Conservation (phyloP, 2,329 filamentous ascomycete genomes). For the Bipolaris sorokiniana region DNA sequence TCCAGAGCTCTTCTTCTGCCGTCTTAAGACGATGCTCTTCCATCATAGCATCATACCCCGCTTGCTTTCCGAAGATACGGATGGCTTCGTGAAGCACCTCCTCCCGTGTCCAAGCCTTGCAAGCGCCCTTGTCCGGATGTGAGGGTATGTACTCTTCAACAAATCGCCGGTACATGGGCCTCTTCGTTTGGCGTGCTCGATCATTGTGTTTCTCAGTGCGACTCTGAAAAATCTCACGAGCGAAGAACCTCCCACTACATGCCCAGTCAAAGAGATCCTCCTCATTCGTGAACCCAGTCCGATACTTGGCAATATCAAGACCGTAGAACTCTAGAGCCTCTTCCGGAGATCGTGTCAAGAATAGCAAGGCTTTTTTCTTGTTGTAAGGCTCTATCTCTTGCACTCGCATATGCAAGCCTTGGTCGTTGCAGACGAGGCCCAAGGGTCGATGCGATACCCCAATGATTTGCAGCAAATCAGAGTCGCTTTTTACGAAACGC, state of each 20-base stretch:
- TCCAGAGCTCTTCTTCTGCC: slow-evolving; percentile 51
- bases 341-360: slow-evolving; percentile 64
- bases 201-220: slow-evolving; percentile 58
- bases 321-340: slow-evolving; percentile 68
- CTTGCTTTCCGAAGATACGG: slow-evolving; percentile 54
- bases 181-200: slow-evolving; percentile 60
- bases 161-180: slow-evolving; percentile 66
- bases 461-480: slow-evolving; percentile 72
- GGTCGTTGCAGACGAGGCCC: slow-evolving; percentile 70
- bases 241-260: slow-evolving; percentile 65
- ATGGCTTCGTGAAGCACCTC: slow-evolving; percentile 62
- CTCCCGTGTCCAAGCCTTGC: slow-evolving; percentile 46
- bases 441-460: slow-evolving; percentile 67
- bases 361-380: slow-evolving; percentile 63
- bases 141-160: slow-evolving; percentile 67
- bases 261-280: slow-evolving; percentile 69
- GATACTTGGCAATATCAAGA: slow-evolving; percentile 60
- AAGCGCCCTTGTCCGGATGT: slow-evolving; percentile 51
- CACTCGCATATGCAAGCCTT: slow-evolving; percentile 69
- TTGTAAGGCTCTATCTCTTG: slow-evolving; percentile 69
- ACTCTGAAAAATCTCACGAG: slow-evolving; percentile 46
- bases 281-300: slow-evolving; percentile 60
- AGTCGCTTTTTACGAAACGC: slow-evolving; percentile 72
- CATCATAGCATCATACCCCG: slow-evolving; percentile 55
- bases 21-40: slow-evolving; percentile 47